Percentiles rank a stretch among this genome's conserved stretches.
phyloP scores from a whole-genome alignment of 2,329 filamentous ascomycete genomes.

The Pleurostoma richardsiae region DNA sequence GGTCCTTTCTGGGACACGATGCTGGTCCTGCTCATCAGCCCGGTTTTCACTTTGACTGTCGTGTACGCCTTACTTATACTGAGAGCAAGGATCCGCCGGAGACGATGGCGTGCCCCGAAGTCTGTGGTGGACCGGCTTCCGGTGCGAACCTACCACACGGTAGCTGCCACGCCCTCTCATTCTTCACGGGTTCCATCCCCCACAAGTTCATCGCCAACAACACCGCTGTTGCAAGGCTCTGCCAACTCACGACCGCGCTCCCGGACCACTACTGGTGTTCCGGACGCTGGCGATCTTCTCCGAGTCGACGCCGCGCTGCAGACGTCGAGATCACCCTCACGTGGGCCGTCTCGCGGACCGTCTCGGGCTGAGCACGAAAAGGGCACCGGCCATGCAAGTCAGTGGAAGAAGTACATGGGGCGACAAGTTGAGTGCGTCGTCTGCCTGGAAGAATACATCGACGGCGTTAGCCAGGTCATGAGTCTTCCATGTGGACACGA shows the following conservation, averaged over 20 bases:
- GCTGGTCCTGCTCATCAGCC: conserved; percentile 92
- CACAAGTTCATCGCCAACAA: conserved; percentile 64
- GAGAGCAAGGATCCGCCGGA: conserved; percentile 79
- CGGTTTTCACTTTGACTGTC: conserved; percentile 83
- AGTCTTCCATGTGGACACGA: conserved; percentile 95
- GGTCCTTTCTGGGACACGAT: conserved; percentile 94
- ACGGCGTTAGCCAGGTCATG: conserved; percentile 94
- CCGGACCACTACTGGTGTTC: conserved; percentile 57
- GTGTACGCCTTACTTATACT: conserved; percentile 87
- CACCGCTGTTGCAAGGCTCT: conserved; percentile 65
- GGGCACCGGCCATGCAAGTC: conserved; percentile 34
- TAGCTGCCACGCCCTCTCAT: conserved; percentile 56
- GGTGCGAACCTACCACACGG: conserved; percentile 90
- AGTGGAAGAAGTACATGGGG: conserved; percentile 65
- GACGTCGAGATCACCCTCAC: conserved; percentile 25
- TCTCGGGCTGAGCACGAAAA: no score
- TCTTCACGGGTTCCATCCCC: conserved; percentile 57
- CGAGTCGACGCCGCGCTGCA: conserved; percentile 36
- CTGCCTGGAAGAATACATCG: conserved; percentile 92
- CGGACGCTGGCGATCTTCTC: conserved; percentile 41
- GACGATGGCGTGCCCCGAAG: conserved; percentile 95
- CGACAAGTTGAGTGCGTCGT: conserved; percentile 86
- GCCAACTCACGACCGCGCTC: conserved; percentile 56
- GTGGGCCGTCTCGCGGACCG: no score
- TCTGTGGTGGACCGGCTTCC: conserved; percentile 92